phyloP scores from a whole-genome alignment of 805 yeast species.

The Vanderwaltozyma yarrowii region DNA sequence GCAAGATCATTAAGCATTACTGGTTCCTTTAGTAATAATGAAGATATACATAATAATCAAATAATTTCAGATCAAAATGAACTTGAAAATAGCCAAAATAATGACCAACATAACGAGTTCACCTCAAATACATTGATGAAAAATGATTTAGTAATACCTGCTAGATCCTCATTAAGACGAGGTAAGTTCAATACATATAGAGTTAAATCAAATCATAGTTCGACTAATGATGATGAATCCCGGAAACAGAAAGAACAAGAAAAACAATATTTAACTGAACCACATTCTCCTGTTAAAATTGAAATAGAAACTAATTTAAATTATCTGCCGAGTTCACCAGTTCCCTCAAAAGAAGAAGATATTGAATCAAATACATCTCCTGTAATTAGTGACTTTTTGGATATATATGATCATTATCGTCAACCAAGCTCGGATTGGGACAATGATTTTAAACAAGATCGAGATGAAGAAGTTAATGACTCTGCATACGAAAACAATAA shows the following conservation, averaged over 20 bases:
- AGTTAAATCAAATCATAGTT: slow-evolving; percentile 25
- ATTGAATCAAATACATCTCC: background rate
- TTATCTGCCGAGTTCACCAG: background rate
- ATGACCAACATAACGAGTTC: background rate
- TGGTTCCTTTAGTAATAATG: slow-evolving; percentile 36
- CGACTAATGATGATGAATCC: background rate
- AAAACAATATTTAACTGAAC: background rate
- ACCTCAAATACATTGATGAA: slow-evolving; percentile 24
- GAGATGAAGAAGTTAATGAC: background rate
- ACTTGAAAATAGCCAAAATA: background rate
- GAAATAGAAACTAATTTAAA: background rate
- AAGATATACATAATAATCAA: background rate
- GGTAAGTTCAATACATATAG: slow-evolving; percentile 44
- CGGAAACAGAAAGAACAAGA: background rate
- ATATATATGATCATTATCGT: slow-evolving; percentile 24
- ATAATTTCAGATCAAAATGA: slow-evolving; percentile 1
- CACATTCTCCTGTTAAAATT: background rate
- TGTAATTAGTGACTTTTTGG: slow-evolving; percentile 16
- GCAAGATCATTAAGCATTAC: slow-evolving; percentile 70
- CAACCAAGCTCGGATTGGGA: slow-evolving; percentile 17
- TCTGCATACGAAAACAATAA: background rate
- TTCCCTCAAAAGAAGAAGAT: background rate
- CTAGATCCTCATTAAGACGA: slow-evolving; percentile 33
- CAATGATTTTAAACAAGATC: slow-evolving; percentile 2
- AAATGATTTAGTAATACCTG: slow-evolving; percentile 22